These are phyloP conservation scores for Aspergillus tamarii DNA, from an alignment of 2,329 filamentous ascomycete species.

Conservation along the genomic window DNA sequence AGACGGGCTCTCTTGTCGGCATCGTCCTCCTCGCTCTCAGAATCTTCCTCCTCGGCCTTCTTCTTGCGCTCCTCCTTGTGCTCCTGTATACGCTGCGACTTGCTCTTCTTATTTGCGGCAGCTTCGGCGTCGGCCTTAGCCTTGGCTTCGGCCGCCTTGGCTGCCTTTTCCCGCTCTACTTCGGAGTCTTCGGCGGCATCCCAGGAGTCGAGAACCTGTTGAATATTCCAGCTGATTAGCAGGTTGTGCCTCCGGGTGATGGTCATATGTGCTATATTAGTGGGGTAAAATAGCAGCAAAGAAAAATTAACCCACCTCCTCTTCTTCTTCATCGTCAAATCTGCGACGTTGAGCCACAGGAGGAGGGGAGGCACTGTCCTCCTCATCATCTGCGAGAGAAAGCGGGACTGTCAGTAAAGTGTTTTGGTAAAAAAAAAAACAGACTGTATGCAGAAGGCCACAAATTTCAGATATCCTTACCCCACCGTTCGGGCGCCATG, in stretches of 20 bases:
- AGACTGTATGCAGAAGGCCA: not conserved
- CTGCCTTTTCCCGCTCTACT: slow-evolving; percentile 91
- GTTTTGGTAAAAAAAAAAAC: not conserved
- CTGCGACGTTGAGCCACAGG: slow-evolving; percentile 61
- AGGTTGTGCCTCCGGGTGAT: not conserved
- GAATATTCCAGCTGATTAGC: not conserved
- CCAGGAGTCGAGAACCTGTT: slow-evolving; percentile 90
- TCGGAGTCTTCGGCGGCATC: slow-evolving; percentile 96
- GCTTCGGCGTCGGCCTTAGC: slow-evolving; percentile 87
- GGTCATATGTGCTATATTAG: not conserved
- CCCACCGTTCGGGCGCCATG: slow-evolving; percentile 55
- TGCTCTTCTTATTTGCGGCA: slow-evolving; percentile 87
- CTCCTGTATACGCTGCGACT: slow-evolving; percentile 82
- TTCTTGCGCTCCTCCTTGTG: slow-evolving; percentile 65
- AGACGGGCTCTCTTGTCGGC: slow-evolving; percentile 74
- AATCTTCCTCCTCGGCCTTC: slow-evolving; percentile 62
- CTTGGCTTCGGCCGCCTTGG: slow-evolving; percentile 82
- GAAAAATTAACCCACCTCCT: slow-evolving; percentile 66
- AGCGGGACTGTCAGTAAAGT: slow-evolving; percentile 11
- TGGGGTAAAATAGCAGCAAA: not conserved
- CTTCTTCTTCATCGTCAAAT: slow-evolving; percentile 90
- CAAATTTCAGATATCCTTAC: slow-evolving; percentile 39
- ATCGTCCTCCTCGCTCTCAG: slow-evolving; percentile 67
- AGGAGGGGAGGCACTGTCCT: slow-evolving; percentile 56
- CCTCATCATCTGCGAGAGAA: slow-evolving; percentile 48